phyloP scores from a whole-genome alignment of 2,329 filamentous ascomycete genomes.

The Didymella pomorum region DNA sequence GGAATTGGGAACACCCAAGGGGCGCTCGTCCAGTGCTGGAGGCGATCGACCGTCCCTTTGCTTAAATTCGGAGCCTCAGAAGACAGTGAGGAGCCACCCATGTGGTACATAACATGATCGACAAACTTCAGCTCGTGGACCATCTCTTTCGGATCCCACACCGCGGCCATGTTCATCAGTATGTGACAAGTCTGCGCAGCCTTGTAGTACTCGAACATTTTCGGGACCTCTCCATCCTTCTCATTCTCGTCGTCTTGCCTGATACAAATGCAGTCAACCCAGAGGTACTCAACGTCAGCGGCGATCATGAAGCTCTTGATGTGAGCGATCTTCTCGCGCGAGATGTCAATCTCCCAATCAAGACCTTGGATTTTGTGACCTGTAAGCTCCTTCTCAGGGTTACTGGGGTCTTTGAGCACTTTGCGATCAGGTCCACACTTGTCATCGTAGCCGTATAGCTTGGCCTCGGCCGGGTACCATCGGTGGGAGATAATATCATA shows the following conservation, averaged over 20 bases:
- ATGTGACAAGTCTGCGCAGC: neutral
- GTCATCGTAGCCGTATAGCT: neutral
- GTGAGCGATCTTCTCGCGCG: neutral
- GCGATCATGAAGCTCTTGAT: neutral
- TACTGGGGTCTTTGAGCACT: neutral
- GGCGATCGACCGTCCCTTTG: neutral
- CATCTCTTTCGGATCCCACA: neutral
- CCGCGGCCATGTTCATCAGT: neutral
- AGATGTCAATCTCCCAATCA: neutral
- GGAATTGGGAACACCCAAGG: neutral
- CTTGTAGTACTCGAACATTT: slow-evolving; percentile 1
- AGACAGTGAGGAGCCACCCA: neutral
- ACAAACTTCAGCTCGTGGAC: neutral
- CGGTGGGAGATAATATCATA: neutral
- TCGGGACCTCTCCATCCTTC: neutral
- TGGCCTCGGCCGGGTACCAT: neutral
- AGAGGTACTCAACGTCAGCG: neutral
- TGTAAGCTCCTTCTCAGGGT: neutral
- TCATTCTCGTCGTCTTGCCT: neutral
- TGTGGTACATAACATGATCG: neutral
- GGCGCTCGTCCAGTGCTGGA: neutral
- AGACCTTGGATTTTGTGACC: neutral
- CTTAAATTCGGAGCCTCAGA: neutral
- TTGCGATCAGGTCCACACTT: neutral
- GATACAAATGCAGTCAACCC: slow-evolving; percentile 1